phyloP scores from a whole-genome alignment of 176 grass and related monocot species.

The Typha latifolia region DNA sequence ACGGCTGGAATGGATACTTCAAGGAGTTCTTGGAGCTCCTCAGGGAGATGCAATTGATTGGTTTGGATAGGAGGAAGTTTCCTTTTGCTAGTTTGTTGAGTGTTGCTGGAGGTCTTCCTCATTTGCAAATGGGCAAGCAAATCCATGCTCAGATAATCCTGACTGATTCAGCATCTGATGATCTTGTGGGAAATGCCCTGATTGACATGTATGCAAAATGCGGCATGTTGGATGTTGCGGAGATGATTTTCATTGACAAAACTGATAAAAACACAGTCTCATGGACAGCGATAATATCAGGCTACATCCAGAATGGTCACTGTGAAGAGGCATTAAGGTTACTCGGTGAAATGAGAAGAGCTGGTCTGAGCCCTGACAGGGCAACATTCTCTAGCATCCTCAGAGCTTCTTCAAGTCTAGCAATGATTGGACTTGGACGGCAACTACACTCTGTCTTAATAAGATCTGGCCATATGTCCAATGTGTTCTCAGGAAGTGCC shows the following conservation, averaged over 20 bases:
- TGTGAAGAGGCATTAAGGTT: conserved; percentile 39
- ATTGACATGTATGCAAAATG: conserved; percentile 75
- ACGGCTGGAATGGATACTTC: conserved; percentile 36
- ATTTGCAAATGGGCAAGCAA: conserved; percentile 62
- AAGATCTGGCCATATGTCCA: conserved; percentile 45
- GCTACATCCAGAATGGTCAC: conserved; percentile 46
- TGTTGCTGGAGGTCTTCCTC: conserved; percentile 39
- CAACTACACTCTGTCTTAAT: conserved; percentile 51
- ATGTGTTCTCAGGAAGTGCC: conserved; percentile 53
- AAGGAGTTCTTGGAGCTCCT: conserved; percentile 35
- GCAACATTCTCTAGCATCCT: conserved; percentile 56
- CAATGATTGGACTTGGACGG: conserved; percentile 42
- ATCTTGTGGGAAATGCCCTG: conserved; percentile 50
- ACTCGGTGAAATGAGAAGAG: conserved; percentile 50
- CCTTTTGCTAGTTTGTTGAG: conserved; percentile 70
- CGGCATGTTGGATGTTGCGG: conserved; percentile 33
- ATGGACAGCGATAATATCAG: conserved; percentile 55
- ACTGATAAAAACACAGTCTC: conserved; percentile 34
- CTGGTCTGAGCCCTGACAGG: conserved; percentile 39
- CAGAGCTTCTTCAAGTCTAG: conserved; percentile 50
- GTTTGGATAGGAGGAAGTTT: conserved; percentile 43
- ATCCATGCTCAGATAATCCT: conserved; percentile 63
- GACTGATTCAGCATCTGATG: conserved; percentile 31
- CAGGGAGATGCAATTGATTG: conserved; percentile 39
- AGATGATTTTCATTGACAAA: conserved; percentile 36